Evolutionary conservation across 257 asterid genomes (phyloP).

Genomic region (Dorcoceras hygrometricum): DNA sequence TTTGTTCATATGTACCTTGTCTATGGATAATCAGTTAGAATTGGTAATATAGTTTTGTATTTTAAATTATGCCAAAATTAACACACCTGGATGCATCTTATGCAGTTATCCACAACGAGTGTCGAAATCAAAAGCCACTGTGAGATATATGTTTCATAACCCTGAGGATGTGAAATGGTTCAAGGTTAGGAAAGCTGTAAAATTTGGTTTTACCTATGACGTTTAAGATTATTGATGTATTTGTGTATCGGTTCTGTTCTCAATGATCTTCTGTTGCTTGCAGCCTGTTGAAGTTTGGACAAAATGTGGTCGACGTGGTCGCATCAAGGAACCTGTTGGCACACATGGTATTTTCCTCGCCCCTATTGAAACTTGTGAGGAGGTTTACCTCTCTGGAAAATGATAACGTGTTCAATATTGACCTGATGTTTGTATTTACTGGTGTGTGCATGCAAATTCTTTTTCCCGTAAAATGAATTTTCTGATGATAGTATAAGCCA

Average conservation of each 20-base stretch:
- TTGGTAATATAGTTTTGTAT: not conserved
- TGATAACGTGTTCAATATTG: not conserved
- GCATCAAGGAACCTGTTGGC: conserved; percentile 95
- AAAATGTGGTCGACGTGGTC: conserved; percentile 92
- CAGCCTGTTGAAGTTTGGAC: conserved; percentile 97
- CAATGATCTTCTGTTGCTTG: conserved; percentile 23
- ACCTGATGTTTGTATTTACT: not conserved
- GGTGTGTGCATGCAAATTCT: not conserved
- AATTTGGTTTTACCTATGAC: not conserved
- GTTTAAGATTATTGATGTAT: not conserved
- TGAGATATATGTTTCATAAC: conserved; percentile 89
- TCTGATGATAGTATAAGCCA: not conserved
- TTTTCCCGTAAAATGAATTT: not conserved
- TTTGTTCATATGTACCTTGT: not conserved
- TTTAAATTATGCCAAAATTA: not conserved
- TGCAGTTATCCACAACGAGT: conserved; percentile 98
- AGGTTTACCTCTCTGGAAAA: not conserved
- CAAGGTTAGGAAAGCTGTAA: conserved; percentile 52
- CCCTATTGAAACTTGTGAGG: not conserved
- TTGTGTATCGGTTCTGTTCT: conserved; percentile 2
- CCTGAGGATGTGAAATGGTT: conserved; percentile 99
- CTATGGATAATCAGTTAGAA: no score
- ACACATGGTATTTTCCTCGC: conserved; percentile 71
- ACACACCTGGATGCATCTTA: conserved; percentile 22
- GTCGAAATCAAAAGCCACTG: conserved; percentile 85